These are phyloP conservation scores for Leptographium wingfieldii DNA, from an alignment of 2,329 filamentous ascomycete genomes.

Conservation along the genomic window DNA sequence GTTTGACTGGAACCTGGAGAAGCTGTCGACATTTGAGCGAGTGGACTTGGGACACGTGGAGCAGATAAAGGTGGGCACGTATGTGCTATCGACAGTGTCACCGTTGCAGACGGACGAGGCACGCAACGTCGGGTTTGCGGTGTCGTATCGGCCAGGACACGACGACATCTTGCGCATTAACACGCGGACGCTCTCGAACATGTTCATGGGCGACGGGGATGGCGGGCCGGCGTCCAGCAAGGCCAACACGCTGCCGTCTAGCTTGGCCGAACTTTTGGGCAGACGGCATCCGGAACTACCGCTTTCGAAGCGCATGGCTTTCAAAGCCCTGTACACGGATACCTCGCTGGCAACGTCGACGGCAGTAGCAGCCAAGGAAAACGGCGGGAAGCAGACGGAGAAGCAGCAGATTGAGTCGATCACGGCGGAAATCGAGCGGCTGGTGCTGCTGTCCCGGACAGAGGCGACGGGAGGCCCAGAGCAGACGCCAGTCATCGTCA, in stretches of 20 bases:
- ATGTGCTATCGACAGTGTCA: slow-evolving; percentile 80
- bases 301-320: slow-evolving; percentile 30
- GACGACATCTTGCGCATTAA: slow-evolving; percentile 68
- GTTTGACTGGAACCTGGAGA: slow-evolving; percentile 92
- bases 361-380: slow-evolving; percentile 28
- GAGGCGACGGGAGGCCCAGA: slow-evolving; percentile 22
- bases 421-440: slow-evolving; percentile 62
- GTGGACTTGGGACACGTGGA: slow-evolving; percentile 64
- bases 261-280: slow-evolving; percentile 30
- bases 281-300: slow-evolving; percentile 13
- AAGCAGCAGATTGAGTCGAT: slow-evolving; percentile 48
- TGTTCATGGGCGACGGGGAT: slow-evolving; percentile 15
- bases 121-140: slow-evolving; percentile 72
- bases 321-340: slow-evolving; percentile 42
- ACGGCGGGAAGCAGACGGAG: slow-evolving; percentile 31
- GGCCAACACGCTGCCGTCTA: slow-evolving; percentile 12
- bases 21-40: slow-evolving; percentile 83
- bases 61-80: slow-evolving; percentile 66
- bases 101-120: slow-evolving; percentile 61
- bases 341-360: slow-evolving; percentile 28
- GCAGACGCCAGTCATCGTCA: slow-evolving; percentile 38
- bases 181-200: slow-evolving; percentile 62
- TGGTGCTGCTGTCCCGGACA: slow-evolving; percentile 40
- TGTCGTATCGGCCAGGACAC: slow-evolving; percentile 62
- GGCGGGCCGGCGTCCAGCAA: slow-evolving; percentile 19